Base-by-base conservation (phyloP, 2,329 filamentous ascomycete genomes). In the Calonectria crousiana region DNA sequence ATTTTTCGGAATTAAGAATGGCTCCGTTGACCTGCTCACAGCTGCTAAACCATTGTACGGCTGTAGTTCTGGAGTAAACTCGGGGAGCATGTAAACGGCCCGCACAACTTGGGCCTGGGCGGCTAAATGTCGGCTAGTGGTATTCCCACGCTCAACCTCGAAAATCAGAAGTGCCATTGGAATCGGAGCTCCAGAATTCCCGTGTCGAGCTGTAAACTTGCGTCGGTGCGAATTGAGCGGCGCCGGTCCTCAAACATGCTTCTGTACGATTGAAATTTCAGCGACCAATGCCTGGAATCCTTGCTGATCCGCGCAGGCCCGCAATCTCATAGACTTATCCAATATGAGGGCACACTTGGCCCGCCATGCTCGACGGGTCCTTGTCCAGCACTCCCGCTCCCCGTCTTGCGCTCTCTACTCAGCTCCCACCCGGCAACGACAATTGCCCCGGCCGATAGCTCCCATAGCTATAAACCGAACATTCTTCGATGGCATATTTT, bases 401-500 rank as follows among this genome's bases (percentile, higher is more conserved):
- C 81, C 85, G 66, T 82, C 83, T 49, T 85, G 83, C 79, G 79
- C 83, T 67, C 72, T 82, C 56, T 82, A 82, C 66, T 81, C 82
- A n/a, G 78, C 68, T 53, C 77, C 79, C 26, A 72, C 78, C 47
- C 83, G 82, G 51, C 82, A 80, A 75, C 74, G 81, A 56, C 78
- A 78, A 38, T 47, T 81, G 41, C 47, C 75, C n/a, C 78, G 77
- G 51, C 77, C 82, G 14, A 73, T 78, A 20, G 72, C 75, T 36
- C 77, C 79, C 41, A 71, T 74, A 32, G 72, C 53, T 18, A 81
- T 79, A 30, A 76, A 79, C 41, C 79, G 86, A 64, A 89, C 89
- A 4, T 92, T 96, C 72, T 89, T 95, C 79, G 80, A 82, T 47
- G 89, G 89, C 32, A 86, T 95, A 60, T 90, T 94, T 78, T 82